These are phyloP conservation scores for Mycocentrospora acerina DNA, from an alignment of 2,329 filamentous ascomycete genomes.

Conservation along the genomic window DNA sequence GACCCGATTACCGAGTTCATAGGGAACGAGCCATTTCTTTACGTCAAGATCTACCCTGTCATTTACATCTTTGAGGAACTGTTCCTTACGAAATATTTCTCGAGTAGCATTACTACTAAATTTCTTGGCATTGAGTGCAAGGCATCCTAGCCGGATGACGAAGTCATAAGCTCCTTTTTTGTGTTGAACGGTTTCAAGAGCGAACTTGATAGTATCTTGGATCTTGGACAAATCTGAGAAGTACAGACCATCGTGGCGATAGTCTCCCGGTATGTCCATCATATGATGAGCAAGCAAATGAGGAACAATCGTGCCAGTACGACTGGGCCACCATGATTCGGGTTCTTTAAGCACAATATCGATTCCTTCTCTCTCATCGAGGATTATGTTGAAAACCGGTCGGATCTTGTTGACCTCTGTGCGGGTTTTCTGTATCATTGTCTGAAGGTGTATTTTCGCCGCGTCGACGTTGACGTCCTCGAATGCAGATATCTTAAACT, in stretches of 20 bases:
- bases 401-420: slow-evolving; percentile 11
- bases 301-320: slow-evolving; percentile 20
- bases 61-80: slow-evolving; percentile 18
- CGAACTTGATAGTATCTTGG: slow-evolving; percentile 14
- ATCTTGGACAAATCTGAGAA: slow-evolving; percentile 14
- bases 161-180: slow-evolving; percentile 32
- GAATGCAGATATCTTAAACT: slow-evolving; percentile 25
- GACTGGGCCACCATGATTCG: slow-evolving; percentile 31
- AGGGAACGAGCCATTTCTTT: slow-evolving; percentile 28
- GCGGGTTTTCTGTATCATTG: slow-evolving; percentile 21
- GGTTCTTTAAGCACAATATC: slow-evolving; percentile 18
- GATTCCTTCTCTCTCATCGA: slow-evolving; percentile 28
- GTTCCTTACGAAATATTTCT: slow-evolving; percentile 10
- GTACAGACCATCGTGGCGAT: slow-evolving; percentile 18
- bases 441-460: slow-evolving; percentile 23
- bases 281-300: slow-evolving; percentile 16
- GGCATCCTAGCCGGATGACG: slow-evolving; percentile 27
- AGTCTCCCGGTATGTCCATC: slow-evolving; percentile 24
- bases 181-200: slow-evolving; percentile 24
- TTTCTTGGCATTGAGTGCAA: slow-evolving; percentile 20
- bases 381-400: slow-evolving; percentile 21
- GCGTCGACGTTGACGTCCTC: slow-evolving; percentile 13
- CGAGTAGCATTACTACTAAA: slow-evolving; percentile 14
- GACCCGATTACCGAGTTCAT: slow-evolving; percentile 20
- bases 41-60: slow-evolving; percentile 8